These are phyloP conservation scores for Myxozyma neglecta DNA, from an alignment of 805 yeast species.

Conservation along the genomic window DNA sequence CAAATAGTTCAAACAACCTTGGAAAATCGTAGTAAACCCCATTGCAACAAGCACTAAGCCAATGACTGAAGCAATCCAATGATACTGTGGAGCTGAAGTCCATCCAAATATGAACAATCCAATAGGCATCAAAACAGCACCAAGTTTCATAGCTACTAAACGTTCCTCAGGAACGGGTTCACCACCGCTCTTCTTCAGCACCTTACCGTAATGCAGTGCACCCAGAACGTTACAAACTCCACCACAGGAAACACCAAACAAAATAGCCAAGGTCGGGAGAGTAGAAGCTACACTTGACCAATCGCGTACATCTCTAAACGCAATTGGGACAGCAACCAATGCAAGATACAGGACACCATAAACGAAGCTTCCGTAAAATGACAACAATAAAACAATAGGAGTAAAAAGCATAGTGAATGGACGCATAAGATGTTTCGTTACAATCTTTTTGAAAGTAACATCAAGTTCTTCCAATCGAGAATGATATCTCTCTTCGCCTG, in stretches of 20 bases:
- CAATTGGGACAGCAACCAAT: constrained; percentile 45
- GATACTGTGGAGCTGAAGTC: constrained; percentile 50
- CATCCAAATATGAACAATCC: constrained; percentile 66
- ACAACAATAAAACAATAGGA: constrained; percentile 47
- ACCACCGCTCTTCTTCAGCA: constrained; percentile 42
- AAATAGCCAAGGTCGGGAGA: constrained; percentile 41
- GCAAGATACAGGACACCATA: constrained; percentile 48
- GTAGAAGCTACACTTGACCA: constrained; percentile 40
- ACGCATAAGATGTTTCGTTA: constrained; percentile 70
- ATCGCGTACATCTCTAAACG: constrained; percentile 39
- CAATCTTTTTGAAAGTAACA: constrained; percentile 63
- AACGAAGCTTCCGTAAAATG: constrained; percentile 47
- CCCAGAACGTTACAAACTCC: constrained; percentile 37
- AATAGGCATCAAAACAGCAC: constrained; percentile 45
- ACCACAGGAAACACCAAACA: constrained; percentile 41
- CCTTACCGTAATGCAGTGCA: constrained; percentile 36
- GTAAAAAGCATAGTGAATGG: constrained; percentile 73
- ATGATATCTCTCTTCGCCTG: constrained; percentile 82
- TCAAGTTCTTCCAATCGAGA: constrained; percentile 90
- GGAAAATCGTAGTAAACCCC: constrained; percentile 59
- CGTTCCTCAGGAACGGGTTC: constrained; percentile 61
- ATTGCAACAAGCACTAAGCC: constrained; percentile 55
- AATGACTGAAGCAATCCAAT: constrained; percentile 59
- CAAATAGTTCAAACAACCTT: constrained; percentile 59
- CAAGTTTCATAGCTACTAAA: constrained; percentile 53